Evolutionary conservation across 805 yeast species (phyloP), one percentile per base, ranked within the genome.

Genomic region (Babjeviella inositovora): DNA sequence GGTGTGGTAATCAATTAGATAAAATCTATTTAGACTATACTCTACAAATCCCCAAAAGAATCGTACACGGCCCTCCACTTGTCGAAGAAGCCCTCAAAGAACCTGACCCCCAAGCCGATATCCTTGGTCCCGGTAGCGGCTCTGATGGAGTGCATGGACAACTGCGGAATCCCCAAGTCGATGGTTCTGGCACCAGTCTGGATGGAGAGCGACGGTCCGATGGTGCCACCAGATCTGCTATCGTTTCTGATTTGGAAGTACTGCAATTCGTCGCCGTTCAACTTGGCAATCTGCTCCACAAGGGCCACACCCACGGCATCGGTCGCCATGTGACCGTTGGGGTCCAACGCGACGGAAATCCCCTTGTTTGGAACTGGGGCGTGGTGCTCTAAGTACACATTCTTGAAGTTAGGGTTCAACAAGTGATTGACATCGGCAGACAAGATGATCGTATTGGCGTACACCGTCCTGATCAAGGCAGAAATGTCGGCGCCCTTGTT

Each of bases 361-460:
- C 93, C 94, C 18, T 56, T 64, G 53, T 81, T 81, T 32, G 87
- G 84, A 29, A 69, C 52, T 11, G 93, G 90, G 42, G 67, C 71
- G 54, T 80, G 92, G 48, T 73, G 47, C 37, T 76, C 85, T 39
- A 77, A 54, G 46, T 81, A 79, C 17, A 66, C 75, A n/a, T 39
- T 37, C 24, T 57, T 41, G 37, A 73, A 77, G 50, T 79, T 77
- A 26, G 94, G 93, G 52, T 81, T 77, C 35, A 72, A 57, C 41
- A 81, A 62, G 46, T 81, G 94, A 30, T 59, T 73, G 19, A 81
- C 93, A 41, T 81, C 94, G 4, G 93, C 85, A 5, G 92, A 76
- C 19, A 81, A 46, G 29, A 82, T 59, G 43, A 81, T 64, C 20
- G 92, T 65, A 52, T 80, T 80, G 24, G 93, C 84, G 38, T 58